A percentile compares a stretch with the other conserved stretches of the same genome.
Conservation (phyloP, 768 basidiomycete species). For the Serendipita sp. region DNA sequence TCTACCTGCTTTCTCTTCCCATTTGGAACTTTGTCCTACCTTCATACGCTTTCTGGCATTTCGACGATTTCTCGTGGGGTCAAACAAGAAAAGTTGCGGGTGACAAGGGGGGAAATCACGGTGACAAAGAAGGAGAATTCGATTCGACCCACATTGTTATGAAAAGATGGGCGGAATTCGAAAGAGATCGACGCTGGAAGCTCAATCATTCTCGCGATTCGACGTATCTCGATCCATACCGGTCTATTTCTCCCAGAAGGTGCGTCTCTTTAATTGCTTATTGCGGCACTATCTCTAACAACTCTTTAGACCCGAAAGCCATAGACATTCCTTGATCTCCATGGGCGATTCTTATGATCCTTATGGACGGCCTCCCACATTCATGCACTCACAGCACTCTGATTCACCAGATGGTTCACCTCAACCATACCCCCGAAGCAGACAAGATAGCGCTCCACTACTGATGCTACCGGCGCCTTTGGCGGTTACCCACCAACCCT, state of each 20-base stretch:
- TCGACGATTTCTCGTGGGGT: constrained; percentile 98
- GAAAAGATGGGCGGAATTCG: constrained; percentile 99
- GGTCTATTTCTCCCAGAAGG: constrained; percentile 36
- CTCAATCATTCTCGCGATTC: constrained; percentile 74
- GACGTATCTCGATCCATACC: constrained; percentile 38
- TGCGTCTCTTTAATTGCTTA: constrained; percentile 19
- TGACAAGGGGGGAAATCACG: constrained; percentile 52
- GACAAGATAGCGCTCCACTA: constrained; percentile 54
- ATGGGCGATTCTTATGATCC: constrained; percentile 57
- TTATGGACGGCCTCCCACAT: constrained; percentile 9
- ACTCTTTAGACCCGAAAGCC: constrained; percentile 20
- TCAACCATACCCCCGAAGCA: constrained; percentile 27
- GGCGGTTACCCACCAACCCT: constrained; percentile 28
- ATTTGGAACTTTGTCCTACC: constrained; percentile 96
- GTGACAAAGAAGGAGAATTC: constrained; percentile 94
- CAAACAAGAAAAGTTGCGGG: constrained; percentile 74
- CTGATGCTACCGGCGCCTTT: constrained; percentile 65
- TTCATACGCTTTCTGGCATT: constrained; percentile 96
- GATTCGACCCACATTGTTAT: constrained; percentile 94
- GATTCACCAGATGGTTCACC: constrained; percentile 7
- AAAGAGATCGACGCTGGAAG: constrained; percentile 90
- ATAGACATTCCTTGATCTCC: constrained; percentile 63
- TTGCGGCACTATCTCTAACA: constrained; percentile 15
- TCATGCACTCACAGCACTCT: constrained; percentile 2
- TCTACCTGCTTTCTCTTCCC: constrained; percentile 84